Evolutionary conservation across 2,329 filamentous ascomycete species (phyloP).

Genomic region (Volutella citrinella): DNA sequence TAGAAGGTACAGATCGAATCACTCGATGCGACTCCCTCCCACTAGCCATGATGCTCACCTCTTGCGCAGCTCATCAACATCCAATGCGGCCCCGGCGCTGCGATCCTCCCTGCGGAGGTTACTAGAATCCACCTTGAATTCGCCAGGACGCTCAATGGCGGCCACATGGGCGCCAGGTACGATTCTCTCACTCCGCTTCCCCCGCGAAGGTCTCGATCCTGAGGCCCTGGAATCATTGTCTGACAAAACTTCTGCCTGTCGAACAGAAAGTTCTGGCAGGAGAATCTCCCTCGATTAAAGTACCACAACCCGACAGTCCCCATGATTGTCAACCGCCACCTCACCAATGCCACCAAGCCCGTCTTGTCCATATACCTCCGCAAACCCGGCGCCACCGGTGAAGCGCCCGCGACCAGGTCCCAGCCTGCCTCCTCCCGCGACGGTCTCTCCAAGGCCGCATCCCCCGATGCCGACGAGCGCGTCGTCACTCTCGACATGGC

Average conservation of each 20-base stretch:
- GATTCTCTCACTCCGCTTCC: constrained; percentile 17
- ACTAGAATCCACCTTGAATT: constrained; percentile 75
- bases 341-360: constrained; percentile 53
- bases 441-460: constrained; percentile 47
- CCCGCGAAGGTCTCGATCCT: not conserved
- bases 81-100: constrained; percentile 78
- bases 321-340: constrained; percentile 75
- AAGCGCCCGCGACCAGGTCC: constrained; percentile 27
- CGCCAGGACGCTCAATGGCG: constrained; percentile 56
- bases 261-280: constrained; percentile 81
- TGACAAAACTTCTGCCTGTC: too few relatives aligned
- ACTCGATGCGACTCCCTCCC: too few relatives aligned
- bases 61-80: constrained; percentile 65
- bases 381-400: constrained; percentile 29
- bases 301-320: constrained; percentile 86
- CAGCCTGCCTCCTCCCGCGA: constrained; percentile 46
- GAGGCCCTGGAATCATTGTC: constrained; percentile 9
- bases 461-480: constrained; percentile 47
- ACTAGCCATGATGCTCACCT: constrained; percentile 26
- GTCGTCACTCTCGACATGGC: constrained; percentile 62
- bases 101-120: constrained; percentile 73
- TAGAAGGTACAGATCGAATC: constrained; percentile 46
- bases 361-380: constrained; percentile 65
- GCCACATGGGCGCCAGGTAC: constrained; percentile 72
- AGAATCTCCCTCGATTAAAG: constrained; percentile 81